Conservation (phyloP, 2,329 filamentous ascomycete genomes). For the Fusarium compactum region DNA sequence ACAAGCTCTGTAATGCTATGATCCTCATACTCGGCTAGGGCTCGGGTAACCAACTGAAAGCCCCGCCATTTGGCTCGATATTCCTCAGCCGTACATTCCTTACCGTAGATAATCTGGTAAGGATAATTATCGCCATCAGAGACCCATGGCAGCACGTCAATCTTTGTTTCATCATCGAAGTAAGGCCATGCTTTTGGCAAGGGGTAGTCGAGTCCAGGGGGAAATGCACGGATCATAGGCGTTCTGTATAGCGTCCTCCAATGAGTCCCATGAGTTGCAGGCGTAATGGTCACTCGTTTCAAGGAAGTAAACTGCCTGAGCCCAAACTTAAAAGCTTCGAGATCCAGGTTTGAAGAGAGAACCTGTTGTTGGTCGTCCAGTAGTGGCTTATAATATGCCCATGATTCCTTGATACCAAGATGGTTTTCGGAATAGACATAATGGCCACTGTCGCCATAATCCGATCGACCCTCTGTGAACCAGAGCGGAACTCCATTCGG, state of each 20-base stretch:
- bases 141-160: background rate
- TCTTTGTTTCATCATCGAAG: accelerated
- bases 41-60: background rate
- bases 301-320: background rate
- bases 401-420: background rate
- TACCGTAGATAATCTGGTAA: background rate
- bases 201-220: background rate
- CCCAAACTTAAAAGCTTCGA: background rate
- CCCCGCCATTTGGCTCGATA: background rate
- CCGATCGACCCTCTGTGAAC: background rate
- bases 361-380: background rate
- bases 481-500: background rate
- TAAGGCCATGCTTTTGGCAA: background rate
- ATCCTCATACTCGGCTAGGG: background rate
- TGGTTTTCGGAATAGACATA: background rate
- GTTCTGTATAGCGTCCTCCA: background rate
- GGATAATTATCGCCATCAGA: background rate
- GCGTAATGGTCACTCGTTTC: background rate
- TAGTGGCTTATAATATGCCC: background rate
- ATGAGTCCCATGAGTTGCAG: background rate
- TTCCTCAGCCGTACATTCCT: background rate
- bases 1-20: background rate
- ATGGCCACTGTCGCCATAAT: accelerated
- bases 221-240: background rate
- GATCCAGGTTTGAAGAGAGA: accelerated